phyloP scores from a whole-genome alignment of 768 basidiomycete genomes.

The Naganishia kalamii region DNA sequence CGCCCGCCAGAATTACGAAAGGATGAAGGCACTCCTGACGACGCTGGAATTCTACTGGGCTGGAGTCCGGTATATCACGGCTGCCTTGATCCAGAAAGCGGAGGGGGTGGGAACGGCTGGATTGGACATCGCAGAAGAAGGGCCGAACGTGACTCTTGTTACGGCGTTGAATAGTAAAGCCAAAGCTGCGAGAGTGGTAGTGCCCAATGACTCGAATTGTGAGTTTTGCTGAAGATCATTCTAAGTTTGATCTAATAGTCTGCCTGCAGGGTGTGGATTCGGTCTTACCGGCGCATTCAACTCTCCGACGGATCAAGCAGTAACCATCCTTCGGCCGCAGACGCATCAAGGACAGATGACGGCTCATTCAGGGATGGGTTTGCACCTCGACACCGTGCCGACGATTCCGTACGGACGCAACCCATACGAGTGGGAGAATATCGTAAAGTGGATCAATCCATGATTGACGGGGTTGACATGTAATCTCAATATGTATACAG shows the following conservation, averaged over 20 bases:
- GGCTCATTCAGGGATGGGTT: slow-evolving; percentile 1
- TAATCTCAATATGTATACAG: background rate
- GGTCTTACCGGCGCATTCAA: slow-evolving; percentile 29
- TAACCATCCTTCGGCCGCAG: slow-evolving; percentile 11
- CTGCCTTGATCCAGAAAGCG: slow-evolving; percentile 25
- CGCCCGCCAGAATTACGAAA: slow-evolving; percentile 5
- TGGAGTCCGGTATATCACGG: slow-evolving; percentile 25
- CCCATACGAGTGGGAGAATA: slow-evolving; percentile 13
- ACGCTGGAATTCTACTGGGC: slow-evolving; percentile 22
- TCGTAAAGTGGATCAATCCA: slow-evolving; percentile 4
- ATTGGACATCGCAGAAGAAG: slow-evolving; percentile 8
- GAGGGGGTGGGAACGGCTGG: slow-evolving; percentile 19
- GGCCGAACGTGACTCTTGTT: slow-evolving; percentile 5
- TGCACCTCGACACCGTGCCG: background rate
- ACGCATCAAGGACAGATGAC: slow-evolving; percentile 5
- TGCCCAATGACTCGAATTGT: slow-evolving; percentile 13
- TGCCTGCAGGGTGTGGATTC: slow-evolving; percentile 24
- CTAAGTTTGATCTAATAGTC: background rate
- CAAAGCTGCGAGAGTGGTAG: background rate
- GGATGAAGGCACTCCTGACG: slow-evolving; percentile 10
- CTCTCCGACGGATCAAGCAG: slow-evolving; percentile 16
- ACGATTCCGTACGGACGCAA: slow-evolving; percentile 12
- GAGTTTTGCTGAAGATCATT: background rate
- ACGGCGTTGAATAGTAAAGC: slow-evolving; percentile 6
- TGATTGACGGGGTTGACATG: background rate